Evolutionary conservation across 2,329 filamentous ascomycete species (phyloP).

Genomic region (Neophaeococcomyces mojaviensis): DNA sequence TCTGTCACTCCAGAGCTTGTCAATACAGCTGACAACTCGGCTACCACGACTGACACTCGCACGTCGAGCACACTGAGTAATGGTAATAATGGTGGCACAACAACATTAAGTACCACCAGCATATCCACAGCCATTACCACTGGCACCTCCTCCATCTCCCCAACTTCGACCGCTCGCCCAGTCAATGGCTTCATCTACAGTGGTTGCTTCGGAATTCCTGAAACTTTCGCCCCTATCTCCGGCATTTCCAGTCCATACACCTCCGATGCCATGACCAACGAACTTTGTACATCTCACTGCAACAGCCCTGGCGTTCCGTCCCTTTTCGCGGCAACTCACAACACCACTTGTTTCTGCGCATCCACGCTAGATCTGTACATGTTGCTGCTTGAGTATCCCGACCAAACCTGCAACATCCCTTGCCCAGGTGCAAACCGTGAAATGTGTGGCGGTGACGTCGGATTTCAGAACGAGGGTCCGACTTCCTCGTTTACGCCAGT

Average conservation of each 20-base stretch:
- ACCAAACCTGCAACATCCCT: conserved; percentile 14
- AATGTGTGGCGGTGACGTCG: conserved; percentile 14
- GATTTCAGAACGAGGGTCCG: neutral
- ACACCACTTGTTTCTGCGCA: neutral
- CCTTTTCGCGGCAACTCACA: conserved; percentile 12
- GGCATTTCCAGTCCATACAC: conserved; percentile 11
- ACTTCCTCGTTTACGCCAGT: neutral
- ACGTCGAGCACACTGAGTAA: neutral
- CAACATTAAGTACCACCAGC: conserved; percentile 1
- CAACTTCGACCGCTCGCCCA: conserved; percentile 3
- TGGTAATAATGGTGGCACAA: neutral
- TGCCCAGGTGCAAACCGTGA: conserved; percentile 15
- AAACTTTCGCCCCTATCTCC: conserved; percentile 9
- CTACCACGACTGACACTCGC: neutral
- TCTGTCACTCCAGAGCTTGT: neutral
- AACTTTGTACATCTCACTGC: conserved; percentile 14
- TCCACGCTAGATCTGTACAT: neutral
- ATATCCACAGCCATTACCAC: neutral
- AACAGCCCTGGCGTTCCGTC: neutral
- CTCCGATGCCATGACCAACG: conserved; percentile 15
- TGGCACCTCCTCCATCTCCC: conserved; percentile 3
- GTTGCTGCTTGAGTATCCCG: conserved; percentile 15
- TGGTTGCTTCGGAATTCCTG: conserved; percentile 15
- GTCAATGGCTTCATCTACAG: conserved; percentile 14
- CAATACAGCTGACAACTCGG: neutral